Percentiles rank a stretch among this genome's conserved stretches.
Conservation (phyloP, 345 rosid genomes). For the Eutrema japonicum region DNA sequence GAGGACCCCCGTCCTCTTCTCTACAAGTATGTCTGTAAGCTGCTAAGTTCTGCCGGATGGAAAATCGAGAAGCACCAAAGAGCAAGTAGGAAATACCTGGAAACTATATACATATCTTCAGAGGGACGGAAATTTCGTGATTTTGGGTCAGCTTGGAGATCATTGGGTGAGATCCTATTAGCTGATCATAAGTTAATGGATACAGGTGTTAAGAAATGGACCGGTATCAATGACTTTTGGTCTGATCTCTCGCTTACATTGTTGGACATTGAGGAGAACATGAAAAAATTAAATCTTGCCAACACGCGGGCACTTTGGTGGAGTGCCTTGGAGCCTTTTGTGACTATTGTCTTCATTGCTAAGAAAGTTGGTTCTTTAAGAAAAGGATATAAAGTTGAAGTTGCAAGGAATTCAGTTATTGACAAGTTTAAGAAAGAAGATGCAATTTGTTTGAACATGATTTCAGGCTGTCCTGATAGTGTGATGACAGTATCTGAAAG, state of each 20-base stretch:
- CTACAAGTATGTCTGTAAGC: slow-evolving; percentile 52
- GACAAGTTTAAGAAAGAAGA: slow-evolving; percentile 44
- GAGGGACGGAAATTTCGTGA: slow-evolving; percentile 68
- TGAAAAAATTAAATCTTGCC: slow-evolving; percentile 48
- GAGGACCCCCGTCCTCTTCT: slow-evolving; percentile 79
- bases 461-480: slow-evolving; percentile 47
- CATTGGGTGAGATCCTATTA: slow-evolving; percentile 57
- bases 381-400: slow-evolving; percentile 73
- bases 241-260: slow-evolving; percentile 63
- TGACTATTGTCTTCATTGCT: slow-evolving; percentile 68
- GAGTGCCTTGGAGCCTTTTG: slow-evolving; percentile 89
- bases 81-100: slow-evolving; percentile 57
- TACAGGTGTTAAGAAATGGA: slow-evolving; percentile 63
- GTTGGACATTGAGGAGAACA: slow-evolving; percentile 59
- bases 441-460: slow-evolving; percentile 29
- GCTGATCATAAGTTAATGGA: slow-evolving; percentile 54
- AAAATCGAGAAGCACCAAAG: slow-evolving; percentile 59
- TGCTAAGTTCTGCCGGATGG: slow-evolving; percentile 75
- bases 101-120: slow-evolving; percentile 70
- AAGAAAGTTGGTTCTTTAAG: slow-evolving; percentile 77
- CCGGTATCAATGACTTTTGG: slow-evolving; percentile 65
- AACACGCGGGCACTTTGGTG: slow-evolving; percentile 62
- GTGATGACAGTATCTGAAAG: slow-evolving; percentile 51
- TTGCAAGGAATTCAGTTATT: slow-evolving; percentile 48
- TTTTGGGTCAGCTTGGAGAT: slow-evolving; percentile 79